Base-by-base conservation (phyloP, 2,329 filamentous ascomycete genomes). In the Cadophora luteo-olivacea region DNA sequence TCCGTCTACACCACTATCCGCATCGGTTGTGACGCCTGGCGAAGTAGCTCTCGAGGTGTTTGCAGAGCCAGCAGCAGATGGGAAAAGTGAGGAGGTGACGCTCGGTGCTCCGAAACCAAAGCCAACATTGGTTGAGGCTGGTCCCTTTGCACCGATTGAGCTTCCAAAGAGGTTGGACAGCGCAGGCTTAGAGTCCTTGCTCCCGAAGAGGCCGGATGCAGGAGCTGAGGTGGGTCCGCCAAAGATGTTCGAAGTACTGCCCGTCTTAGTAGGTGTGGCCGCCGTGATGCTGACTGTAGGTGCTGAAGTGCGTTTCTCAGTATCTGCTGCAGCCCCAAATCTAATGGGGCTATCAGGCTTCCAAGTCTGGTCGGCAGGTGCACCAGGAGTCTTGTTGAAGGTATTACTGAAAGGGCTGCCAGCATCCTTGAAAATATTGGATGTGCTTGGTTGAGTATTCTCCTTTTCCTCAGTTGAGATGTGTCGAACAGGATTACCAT, bases 331-430 rank as follows among this genome's bases (percentile, higher is more conserved):
- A 22, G 29, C 41, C 36, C 80, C 80, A 64, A 81, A 76, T 61
- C 74, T 61, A 76, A 89, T 86, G 2, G 86, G 86, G 1, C 79
- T 82, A 66, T 81, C 79, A 9, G 82, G 79, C 51, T 81, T 84
- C 84, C 84, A 86, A 0, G 83, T 85, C 58, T 85, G 81, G 72
- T 85, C 81, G 24, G 75, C 72, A 0, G 79, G 74, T 25, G 73
- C 71, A 67, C 55, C 61, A 54, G 61, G 22, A 36, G 69, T 41
- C 9, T 72, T 72, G n/a, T 57, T 71, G 33, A 72, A 58, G 45
- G 66, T 69, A 24, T 52, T 68, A 7, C 65, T 60, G 25, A 76
- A 76, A 2, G 70, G 64, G 66, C 68, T 75, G 22, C 66, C 72
- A 11, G 45, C 61, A 8, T 70, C 65, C 57, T 68, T 64, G 65